These are phyloP conservation scores for Penicillium turbatum DNA, from an alignment of 495 filamentous ascomycete genomes.

Conservation along the genomic window DNA sequence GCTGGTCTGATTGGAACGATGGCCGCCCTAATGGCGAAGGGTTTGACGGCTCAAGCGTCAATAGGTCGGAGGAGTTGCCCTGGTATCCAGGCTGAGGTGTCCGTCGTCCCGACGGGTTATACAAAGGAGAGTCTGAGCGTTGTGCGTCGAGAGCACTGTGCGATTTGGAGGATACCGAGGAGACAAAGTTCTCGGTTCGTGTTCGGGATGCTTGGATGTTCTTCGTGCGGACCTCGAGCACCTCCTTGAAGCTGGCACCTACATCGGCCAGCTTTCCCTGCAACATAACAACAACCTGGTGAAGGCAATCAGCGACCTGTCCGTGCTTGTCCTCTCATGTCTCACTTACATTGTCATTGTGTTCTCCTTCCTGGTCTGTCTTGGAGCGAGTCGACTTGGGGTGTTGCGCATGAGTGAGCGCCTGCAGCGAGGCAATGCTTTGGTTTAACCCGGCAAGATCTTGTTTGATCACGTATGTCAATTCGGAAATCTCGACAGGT, in stretches of 20 bases:
- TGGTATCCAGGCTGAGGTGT: conserved; percentile 57
- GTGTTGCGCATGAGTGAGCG: conserved; percentile 66
- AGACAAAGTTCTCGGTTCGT: conserved; percentile 93
- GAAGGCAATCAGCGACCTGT: conserved; percentile 19
- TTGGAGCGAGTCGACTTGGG: conserved; percentile 53
- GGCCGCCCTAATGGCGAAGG: conserved; percentile 49
- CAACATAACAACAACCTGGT: conserved; percentile 73
- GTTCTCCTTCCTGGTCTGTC: conserved; percentile 84
- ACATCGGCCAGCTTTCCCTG: conserved; percentile 96
- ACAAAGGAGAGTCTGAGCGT: conserved; percentile 73
- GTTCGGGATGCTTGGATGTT: conserved; percentile 94
- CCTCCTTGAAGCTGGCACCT: conserved; percentile 91
- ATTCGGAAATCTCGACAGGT: conserved; percentile 92
- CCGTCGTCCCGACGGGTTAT: conserved; percentile 69
- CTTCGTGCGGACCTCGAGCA: conserved; percentile 93
- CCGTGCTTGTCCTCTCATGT: neutral
- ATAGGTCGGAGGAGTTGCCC: conserved; percentile 60
- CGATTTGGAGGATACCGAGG: conserved; percentile 76
- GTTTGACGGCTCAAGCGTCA: conserved; percentile 76
- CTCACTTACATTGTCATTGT: conserved; percentile 79
- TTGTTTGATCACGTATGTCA: conserved; percentile 96
- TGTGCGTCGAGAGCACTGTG: conserved; percentile 56
- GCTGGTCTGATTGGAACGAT: conserved; percentile 69
- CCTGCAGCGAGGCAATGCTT: conserved; percentile 76
- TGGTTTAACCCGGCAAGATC: conserved; percentile 85